phyloP scores from a whole-genome alignment of 306 rosid species.

The Morella rubra region DNA sequence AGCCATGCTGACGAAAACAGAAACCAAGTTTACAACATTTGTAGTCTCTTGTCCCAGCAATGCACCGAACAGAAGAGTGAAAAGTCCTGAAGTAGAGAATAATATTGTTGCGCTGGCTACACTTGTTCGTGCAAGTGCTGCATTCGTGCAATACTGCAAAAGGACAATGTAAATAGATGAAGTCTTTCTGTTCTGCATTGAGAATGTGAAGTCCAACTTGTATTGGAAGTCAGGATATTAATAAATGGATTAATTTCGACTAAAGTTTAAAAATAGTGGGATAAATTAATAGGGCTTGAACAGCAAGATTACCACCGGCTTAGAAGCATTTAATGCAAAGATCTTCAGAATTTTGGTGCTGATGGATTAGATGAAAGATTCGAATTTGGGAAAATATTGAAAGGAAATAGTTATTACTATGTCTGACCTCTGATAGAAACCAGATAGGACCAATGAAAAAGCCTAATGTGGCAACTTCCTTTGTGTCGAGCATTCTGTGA shows the following conservation, averaged over 20 bases:
- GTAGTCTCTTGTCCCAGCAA: constrained; percentile 83
- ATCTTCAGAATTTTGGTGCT: no score
- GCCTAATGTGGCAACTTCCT: constrained; percentile 78
- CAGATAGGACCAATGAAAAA: constrained; percentile 94
- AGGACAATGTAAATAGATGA: neutral
- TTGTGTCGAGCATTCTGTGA: constrained; percentile 48
- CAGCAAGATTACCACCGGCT: no score
- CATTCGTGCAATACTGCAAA: constrained; percentile 87
- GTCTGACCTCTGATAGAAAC: constrained; percentile 87
- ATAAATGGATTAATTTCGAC: no score
- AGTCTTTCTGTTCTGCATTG: constrained; percentile 11
- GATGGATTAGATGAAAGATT: no score
- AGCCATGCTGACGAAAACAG: constrained; percentile 93
- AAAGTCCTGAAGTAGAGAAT: constrained; percentile 97
- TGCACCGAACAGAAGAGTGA: constrained; percentile 90
- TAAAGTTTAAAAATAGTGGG: no score
- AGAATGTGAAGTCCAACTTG: neutral
- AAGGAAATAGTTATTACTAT: constrained; percentile 15
- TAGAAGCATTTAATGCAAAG: no score
- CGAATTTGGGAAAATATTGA: no score
- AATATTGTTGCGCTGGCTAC: constrained; percentile 96
- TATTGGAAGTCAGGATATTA: no score
- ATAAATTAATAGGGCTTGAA: no score
- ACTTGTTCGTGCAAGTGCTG: constrained; percentile 97
- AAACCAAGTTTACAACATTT: constrained; percentile 71